These are phyloP conservation scores for Pachyrhizus erosus DNA, from an alignment of 306 rosid species.

Conservation along the genomic window DNA sequence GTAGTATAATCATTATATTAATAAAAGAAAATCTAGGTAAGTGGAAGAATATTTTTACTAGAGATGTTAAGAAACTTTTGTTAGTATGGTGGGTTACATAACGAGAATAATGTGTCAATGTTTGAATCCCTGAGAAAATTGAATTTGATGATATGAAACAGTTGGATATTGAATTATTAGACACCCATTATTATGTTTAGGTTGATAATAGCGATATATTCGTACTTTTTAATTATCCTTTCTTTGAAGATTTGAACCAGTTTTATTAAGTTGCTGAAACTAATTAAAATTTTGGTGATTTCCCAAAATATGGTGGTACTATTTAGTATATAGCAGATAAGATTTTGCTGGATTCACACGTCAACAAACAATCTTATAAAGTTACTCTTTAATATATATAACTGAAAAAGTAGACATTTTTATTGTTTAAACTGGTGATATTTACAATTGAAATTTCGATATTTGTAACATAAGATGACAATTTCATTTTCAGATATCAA, in stretches of 20 bases:
- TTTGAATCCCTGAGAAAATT: neutral
- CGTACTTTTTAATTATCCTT: slow-evolving; percentile 20
- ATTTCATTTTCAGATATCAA: too few relatives aligned
- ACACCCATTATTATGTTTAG: slow-evolving; percentile 19
- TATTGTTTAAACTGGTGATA: too few relatives aligned
- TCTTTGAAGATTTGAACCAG: slow-evolving; percentile 31
- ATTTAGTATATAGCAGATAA: neutral
- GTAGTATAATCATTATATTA: neutral
- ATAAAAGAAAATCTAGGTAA: slow-evolving; percentile 5
- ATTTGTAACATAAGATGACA: too few relatives aligned
- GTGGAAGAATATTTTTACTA: neutral
- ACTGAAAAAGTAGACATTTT: too few relatives aligned
- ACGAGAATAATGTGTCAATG: neutral
- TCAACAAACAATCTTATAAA: neutral
- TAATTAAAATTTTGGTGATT: neutral
- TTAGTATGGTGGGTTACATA: neutral
- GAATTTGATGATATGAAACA: slow-evolving; percentile 5
- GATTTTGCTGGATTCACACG: slow-evolving; percentile 7
- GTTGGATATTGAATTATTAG: slow-evolving; percentile 5
- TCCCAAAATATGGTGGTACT: neutral
- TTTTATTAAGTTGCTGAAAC: slow-evolving; percentile 31
- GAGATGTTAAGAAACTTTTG: neutral
- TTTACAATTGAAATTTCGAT: too few relatives aligned
- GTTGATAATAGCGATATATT: slow-evolving; percentile 31
- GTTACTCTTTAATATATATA: too few relatives aligned